Base-by-base conservation (phyloP, 805 yeast species). In the Candida hispaniensis region DNA sequence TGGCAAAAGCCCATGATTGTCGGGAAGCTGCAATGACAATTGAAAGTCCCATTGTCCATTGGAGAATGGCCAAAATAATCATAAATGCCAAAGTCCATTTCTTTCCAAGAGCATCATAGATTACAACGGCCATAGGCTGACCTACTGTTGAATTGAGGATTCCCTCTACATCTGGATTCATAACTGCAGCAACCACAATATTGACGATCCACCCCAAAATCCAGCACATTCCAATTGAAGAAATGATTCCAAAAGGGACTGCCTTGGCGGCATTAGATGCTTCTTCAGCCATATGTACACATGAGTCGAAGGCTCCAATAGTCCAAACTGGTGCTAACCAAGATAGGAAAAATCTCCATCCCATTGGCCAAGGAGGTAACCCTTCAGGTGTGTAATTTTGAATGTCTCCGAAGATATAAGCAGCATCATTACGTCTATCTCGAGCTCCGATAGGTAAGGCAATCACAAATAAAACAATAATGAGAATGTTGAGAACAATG, bases 241-340 rank as follows among this genome's bases (percentile, higher is more conserved):
- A 65, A 14, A 71, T 56, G 29, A 77, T 75, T 26, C 81, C 83
- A 29, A 69, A 55, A 4, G 85, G 82, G 4, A 75, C 75, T 8
- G 79, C 71, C 33, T 60, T 61, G 4, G 72, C 60, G 14, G 83
- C 77, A 48, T 74, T 69, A 36, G 61, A 60, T 15, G 78, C 78
- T 52, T 77, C 83, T 52, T 77, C 86, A 14, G 77, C 63, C 71
- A 75, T 71, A 57, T 77, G 83, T 33, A 77, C 73, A 47, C 77
- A 72, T 6, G 79, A 69, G 51, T 77, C 85, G 51, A 75, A 76
- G 0, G 79, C 73, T 15, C 79, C 79, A 50, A 77, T 75, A 12
- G 81, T 74, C 85, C 86, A 78, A 40, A 75, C 67, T 1, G 75
- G 73, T 1, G 82, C 75, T 71, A 73, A 66, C 65, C 73, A 69